These are phyloP conservation scores for Xylariaceae sp. DNA, from an alignment of 2,329 filamentous ascomycete species.

Conservation along the genomic window DNA sequence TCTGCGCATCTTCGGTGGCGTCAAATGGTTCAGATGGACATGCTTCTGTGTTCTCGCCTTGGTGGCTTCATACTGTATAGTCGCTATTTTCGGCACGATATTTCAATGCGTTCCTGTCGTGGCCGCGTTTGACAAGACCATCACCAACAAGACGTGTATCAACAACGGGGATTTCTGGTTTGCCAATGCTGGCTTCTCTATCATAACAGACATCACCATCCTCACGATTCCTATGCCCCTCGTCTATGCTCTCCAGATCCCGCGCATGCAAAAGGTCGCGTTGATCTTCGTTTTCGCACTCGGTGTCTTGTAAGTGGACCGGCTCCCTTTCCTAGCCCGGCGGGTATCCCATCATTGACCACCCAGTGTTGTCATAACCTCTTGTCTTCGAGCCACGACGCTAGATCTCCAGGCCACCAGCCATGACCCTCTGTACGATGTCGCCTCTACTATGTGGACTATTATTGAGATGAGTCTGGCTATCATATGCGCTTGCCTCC, in stretches of 20 bases:
- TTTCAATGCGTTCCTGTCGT: constrained; percentile 34
- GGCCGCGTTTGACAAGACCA: constrained; percentile 30
- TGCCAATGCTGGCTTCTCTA: constrained; percentile 40
- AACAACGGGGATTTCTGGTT: constrained; percentile 40
- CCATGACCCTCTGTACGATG: constrained; percentile 31
- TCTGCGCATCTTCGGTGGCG: constrained; percentile 31
- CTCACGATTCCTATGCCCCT: constrained; percentile 40
- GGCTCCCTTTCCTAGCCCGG: neutral
- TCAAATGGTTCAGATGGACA: constrained; percentile 31
- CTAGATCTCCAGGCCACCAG: constrained; percentile 33
- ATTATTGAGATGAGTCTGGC: constrained; percentile 39
- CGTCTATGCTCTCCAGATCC: constrained; percentile 38
- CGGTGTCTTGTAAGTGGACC: constrained; percentile 38
- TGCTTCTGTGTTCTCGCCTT: constrained; percentile 26
- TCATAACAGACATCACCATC: constrained; percentile 40
- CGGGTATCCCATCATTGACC: neutral
- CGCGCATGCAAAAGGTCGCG: constrained; percentile 37
- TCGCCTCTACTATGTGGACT: constrained; percentile 36
- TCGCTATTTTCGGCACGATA: constrained; percentile 30
- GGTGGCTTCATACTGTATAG: constrained; percentile 29
- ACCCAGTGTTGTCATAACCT: constrained; percentile 30
- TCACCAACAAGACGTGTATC: constrained; percentile 32
- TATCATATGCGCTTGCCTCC: constrained; percentile 37
- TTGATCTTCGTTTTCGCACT: constrained; percentile 40
- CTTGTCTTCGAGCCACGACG: constrained; percentile 39